Conservation (phyloP, 768 basidiomycete genomes). For the Xerocomus spinulosus region DNA sequence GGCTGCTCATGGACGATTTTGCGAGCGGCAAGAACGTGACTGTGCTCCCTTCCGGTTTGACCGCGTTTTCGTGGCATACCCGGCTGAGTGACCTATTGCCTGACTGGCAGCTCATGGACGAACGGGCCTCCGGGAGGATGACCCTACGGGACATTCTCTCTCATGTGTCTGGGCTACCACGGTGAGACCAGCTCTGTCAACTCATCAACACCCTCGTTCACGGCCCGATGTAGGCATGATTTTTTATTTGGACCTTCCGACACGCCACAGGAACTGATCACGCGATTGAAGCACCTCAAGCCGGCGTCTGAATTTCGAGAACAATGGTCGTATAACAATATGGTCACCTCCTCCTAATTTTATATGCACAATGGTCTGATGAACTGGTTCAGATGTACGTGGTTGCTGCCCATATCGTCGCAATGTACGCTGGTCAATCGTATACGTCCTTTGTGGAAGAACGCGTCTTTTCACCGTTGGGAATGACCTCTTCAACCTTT, state of each 20-base stretch:
- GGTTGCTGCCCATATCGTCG: conserved; percentile 32
- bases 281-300: conserved; percentile 26
- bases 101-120: conserved; percentile 39
- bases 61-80: conserved; percentile 38
- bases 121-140: conserved; percentile 33
- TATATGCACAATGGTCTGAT: background rate
- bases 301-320: conserved; percentile 36
- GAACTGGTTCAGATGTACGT: conserved; percentile 36
- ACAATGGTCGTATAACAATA: conserved; percentile 37
- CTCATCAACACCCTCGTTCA: background rate
- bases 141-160: too few species aligned
- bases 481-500: conserved; percentile 40
- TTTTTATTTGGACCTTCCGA: conserved; percentile 28
- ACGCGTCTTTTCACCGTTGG: conserved; percentile 38
- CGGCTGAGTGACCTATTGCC: conserved; percentile 37
- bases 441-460: conserved; percentile 39
- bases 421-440: conserved; percentile 27
- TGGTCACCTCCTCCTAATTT: conserved; percentile 16
- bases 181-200: conserved; percentile 20
- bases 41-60: conserved; percentile 28
- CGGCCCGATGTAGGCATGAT: conserved; percentile 29
- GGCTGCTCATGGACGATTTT: conserved; percentile 40
- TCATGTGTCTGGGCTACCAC: conserved; percentile 38
- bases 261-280: conserved; percentile 19
- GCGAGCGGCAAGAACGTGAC: conserved; percentile 32